Evolutionary conservation across 495 filamentous ascomycete genomes (phyloP).

Genomic region (Podospora didyma): DNA sequence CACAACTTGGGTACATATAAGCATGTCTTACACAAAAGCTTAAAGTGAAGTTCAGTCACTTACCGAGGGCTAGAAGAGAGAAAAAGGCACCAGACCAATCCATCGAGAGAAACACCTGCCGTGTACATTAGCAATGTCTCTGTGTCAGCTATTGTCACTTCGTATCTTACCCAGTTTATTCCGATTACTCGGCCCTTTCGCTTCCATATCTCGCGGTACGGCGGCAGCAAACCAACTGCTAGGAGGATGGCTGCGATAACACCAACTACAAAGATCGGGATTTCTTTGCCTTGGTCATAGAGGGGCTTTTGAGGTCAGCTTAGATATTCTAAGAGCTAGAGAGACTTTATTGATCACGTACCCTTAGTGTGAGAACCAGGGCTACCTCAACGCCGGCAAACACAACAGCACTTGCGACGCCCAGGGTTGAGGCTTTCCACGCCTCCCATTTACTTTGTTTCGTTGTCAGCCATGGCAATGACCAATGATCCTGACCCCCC

Average conservation of each 20-base stretch:
- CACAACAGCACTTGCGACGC: slow-evolving; percentile 30
- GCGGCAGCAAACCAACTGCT: slow-evolving; percentile 64
- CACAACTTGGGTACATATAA: slow-evolving; percentile 39
- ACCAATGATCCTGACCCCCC: neutral
- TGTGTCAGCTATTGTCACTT: neutral
- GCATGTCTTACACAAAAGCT: slow-evolving; percentile 3
- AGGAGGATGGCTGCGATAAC: slow-evolving; percentile 69
- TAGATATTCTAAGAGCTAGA: slow-evolving; percentile 3
- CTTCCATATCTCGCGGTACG: slow-evolving; percentile 71
- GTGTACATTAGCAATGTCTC: neutral
- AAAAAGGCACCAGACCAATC: slow-evolving; percentile 73
- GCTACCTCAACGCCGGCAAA: slow-evolving; percentile 59
- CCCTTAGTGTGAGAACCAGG: slow-evolving; percentile 60
- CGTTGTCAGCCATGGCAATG: neutral
- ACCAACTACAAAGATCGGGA: slow-evolving; percentile 56
- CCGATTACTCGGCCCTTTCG: slow-evolving; percentile 65
- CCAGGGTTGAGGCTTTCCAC: slow-evolving; percentile 47
- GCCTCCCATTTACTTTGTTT: slow-evolving; percentile 47
- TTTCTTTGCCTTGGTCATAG: slow-evolving; percentile 48
- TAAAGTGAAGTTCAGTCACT: neutral
- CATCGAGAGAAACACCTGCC: slow-evolving; percentile 60
- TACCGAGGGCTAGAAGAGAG: slow-evolving; percentile 67
- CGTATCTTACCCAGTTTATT: slow-evolving; percentile 47
- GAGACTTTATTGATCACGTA: slow-evolving; percentile 20
- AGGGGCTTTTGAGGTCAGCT: slow-evolving; percentile 26